These are phyloP conservation scores for Colletotrichum sp. DNA, from an alignment of 2,329 filamentous ascomycete species.

Conservation along the genomic window DNA sequence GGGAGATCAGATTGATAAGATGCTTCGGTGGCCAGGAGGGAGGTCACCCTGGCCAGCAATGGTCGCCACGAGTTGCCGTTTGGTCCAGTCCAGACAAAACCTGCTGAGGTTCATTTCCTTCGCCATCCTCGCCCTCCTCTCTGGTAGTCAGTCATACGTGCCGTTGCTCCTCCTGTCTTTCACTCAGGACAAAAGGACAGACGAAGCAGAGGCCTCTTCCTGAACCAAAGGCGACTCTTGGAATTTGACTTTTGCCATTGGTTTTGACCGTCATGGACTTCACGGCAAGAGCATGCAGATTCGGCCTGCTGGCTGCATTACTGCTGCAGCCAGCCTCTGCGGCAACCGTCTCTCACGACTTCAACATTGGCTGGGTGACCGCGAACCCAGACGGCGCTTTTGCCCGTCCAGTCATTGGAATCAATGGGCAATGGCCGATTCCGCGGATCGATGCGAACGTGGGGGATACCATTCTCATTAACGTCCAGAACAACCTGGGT, in stretches of 20 bases:
- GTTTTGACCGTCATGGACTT: background rate
- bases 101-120: background rate
- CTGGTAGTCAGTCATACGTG: background rate
- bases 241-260: background rate
- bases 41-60: background rate
- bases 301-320: slow-evolving; percentile 1
- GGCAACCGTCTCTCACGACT: slow-evolving; percentile 62
- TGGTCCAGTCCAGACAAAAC: background rate
- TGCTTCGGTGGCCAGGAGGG: background rate
- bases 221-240: background rate
- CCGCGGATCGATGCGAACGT: slow-evolving; percentile 67
- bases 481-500: slow-evolving; percentile 62
- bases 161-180: background rate
- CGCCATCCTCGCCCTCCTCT: background rate
- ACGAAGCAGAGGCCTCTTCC: background rate
- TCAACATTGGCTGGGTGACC: slow-evolving; percentile 73
- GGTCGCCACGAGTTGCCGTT: slow-evolving; percentile 10
- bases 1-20: slow-evolving; percentile 21
- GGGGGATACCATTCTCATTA: slow-evolving; percentile 66
- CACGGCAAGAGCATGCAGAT: background rate
- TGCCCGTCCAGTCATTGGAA: slow-evolving; percentile 72
- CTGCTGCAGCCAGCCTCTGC: slow-evolving; percentile 26
- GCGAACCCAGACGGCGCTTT: slow-evolving; percentile 74
- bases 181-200: background rate
- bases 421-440: slow-evolving; percentile 79